Conservation (phyloP, 2,329 filamentous ascomycete species). For the Aureobasidium vineae region DNA sequence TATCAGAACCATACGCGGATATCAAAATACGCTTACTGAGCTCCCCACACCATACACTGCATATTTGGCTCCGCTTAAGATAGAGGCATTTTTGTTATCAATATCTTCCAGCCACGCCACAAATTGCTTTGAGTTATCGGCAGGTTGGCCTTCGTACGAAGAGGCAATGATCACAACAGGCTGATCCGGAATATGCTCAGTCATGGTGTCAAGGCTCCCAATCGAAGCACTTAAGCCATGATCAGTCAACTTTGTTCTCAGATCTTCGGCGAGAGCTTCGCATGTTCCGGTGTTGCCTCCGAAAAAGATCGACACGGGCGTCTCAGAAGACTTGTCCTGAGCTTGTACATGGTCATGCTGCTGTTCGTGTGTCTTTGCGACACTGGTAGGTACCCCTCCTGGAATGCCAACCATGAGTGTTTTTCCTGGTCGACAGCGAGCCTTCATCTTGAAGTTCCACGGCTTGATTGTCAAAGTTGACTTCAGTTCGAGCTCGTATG, state of each 20-base stretch:
- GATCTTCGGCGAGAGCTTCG: slow-evolving; percentile 42
- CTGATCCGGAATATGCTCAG: slow-evolving; percentile 39
- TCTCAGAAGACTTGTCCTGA: slow-evolving; percentile 27
- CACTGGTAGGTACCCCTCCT: not conserved
- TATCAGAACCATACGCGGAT: not conserved
- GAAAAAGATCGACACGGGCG: slow-evolving; percentile 40
- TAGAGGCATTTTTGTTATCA: slow-evolving; percentile 31
- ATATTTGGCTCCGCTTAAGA: slow-evolving; percentile 40
- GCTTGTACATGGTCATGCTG: not conserved
- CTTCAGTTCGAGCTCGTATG: slow-evolving; percentile 43
- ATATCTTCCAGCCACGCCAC: slow-evolving; percentile 40
- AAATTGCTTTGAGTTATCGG: slow-evolving; percentile 47
- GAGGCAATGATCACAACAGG: slow-evolving; percentile 44
- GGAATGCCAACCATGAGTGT: not conserved
- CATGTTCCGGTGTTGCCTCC: slow-evolving; percentile 47
- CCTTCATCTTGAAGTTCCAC: slow-evolving; percentile 43
- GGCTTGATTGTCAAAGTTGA: slow-evolving; percentile 50
- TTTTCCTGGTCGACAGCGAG: slow-evolving; percentile 36
- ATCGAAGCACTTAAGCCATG: slow-evolving; percentile 42
- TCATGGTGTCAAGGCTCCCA: slow-evolving; percentile 39
- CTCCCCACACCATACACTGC: slow-evolving; percentile 46
- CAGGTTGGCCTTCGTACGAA: slow-evolving; percentile 45
- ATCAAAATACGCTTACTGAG: slow-evolving; percentile 16
- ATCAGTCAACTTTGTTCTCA: slow-evolving; percentile 39
- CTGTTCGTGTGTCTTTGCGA: not conserved